Evolutionary conservation across 2,329 filamentous ascomycete species (phyloP).

Genomic region (Diaporthe aspalathi): DNA sequence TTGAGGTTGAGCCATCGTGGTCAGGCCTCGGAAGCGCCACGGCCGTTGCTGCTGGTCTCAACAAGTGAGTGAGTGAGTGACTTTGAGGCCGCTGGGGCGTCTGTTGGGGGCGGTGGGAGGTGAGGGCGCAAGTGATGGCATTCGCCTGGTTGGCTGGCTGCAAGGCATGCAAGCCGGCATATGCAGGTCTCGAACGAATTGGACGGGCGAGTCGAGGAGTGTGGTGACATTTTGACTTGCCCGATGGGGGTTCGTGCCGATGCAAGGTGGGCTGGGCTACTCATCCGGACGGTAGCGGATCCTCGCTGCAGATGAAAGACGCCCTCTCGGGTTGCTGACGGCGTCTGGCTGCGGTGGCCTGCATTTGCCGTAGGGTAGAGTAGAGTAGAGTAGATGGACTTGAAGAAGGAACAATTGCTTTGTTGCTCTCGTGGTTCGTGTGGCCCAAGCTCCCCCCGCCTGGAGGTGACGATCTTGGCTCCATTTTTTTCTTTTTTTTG

Average conservation of each 20-base stretch:
- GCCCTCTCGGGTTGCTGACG: not conserved
- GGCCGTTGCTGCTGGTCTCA: not conserved
- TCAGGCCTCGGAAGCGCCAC: too few relatives aligned
- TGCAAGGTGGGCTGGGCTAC: conserved; percentile 15
- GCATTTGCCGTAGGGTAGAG: not conserved
- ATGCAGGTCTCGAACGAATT: conserved; percentile 30
- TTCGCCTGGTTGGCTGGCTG: conserved; percentile 24
- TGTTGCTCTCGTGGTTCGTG: not conserved
- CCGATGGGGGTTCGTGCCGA: conserved; percentile 23
- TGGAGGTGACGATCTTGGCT: conserved; percentile 16
- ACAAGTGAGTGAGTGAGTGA: conserved; percentile 3
- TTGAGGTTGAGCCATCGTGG: too few relatives aligned
- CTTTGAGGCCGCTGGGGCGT: not conserved
- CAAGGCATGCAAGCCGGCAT: conserved; percentile 12
- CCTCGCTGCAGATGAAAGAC: not conserved
- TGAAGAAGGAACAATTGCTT: conserved; percentile 2
- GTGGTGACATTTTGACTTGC: conserved; percentile 18
- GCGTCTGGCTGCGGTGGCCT: not conserved
- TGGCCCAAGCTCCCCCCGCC: conserved; percentile 17
- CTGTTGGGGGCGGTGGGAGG: conserved; percentile 3
- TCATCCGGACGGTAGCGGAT: conserved; percentile 3
- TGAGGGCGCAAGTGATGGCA: conserved; percentile 7
- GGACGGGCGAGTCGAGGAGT: not conserved
- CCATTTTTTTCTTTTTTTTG: too few relatives aligned
- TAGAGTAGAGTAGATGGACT: too few relatives aligned